Evolutionary conservation across 257 asterid genomes (phyloP).

Genomic region (Ophiorrhiza pumila): DNA sequence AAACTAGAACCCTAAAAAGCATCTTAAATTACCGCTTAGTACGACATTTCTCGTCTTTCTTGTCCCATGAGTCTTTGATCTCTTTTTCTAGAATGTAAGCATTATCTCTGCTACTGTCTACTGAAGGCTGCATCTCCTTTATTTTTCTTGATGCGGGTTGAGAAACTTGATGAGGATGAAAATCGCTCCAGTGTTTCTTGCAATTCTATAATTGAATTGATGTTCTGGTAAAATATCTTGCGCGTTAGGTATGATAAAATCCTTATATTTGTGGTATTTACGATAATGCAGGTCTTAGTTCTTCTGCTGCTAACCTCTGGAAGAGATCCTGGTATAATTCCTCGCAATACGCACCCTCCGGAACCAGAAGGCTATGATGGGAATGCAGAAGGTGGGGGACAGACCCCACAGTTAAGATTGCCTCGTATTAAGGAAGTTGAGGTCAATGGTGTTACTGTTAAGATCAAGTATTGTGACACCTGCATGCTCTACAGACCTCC

Average conservation of each 20-base stretch:
- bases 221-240: neutral
- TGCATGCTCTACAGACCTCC: slow-evolving; percentile 99
- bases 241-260: neutral
- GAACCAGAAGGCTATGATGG: slow-evolving; percentile 93
- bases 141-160: neutral
- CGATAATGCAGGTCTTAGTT: slow-evolving; percentile 64
- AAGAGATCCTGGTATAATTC: slow-evolving; percentile 97
- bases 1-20: neutral
- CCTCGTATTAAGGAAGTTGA: slow-evolving; percentile 92
- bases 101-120: neutral
- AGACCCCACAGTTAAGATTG: slow-evolving; percentile 85
- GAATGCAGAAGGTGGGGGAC: slow-evolving; percentile 64
- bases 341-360: slow-evolving; percentile 92
- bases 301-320: slow-evolving; percentile 93
- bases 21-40: no score
- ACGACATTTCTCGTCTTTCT: no score
- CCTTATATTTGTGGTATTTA: slow-evolving; percentile 5
- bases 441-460: slow-evolving; percentile 76
- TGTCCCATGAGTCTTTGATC: neutral
- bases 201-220: neutral
- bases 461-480: slow-evolving; percentile 91
- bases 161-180: slow-evolving; percentile 5
- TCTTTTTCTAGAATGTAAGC: neutral
- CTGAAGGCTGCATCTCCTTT: neutral
- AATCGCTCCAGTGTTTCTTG: neutral